These are phyloP conservation scores for Cercospora sp. DNA, from an alignment of 2,329 filamentous ascomycete species.

Conservation along the genomic window DNA sequence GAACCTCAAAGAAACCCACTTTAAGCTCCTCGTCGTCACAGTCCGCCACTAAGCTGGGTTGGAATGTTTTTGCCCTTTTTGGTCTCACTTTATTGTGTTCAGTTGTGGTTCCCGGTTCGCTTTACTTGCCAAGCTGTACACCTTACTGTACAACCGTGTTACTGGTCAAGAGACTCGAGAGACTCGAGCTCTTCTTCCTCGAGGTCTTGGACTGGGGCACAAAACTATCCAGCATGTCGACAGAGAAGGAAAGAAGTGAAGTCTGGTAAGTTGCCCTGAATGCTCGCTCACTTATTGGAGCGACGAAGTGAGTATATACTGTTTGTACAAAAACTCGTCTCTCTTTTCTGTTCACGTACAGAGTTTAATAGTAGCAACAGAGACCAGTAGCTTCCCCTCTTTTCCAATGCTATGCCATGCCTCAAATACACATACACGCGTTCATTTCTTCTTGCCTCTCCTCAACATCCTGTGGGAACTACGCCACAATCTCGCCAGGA, in stretches of 20 bases:
- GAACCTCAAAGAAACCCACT: background rate
- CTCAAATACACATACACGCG: background rate
- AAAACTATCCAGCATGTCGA: too few relatives aligned
- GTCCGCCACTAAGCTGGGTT: background rate
- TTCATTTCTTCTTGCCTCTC: background rate
- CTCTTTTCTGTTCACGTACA: background rate
- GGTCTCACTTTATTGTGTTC: background rate
- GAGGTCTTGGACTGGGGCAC: too few relatives aligned
- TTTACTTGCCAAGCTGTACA: too few relatives aligned
- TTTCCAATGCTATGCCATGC: constrained; percentile 2
- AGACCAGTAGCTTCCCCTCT: too few relatives aligned
- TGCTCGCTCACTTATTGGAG: background rate
- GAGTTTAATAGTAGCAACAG: background rate
- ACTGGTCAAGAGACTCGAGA: background rate
- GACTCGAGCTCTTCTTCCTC: too few relatives aligned
- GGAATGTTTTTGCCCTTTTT: background rate
- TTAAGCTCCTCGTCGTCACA: constrained; percentile 1
- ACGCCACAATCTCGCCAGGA: constrained; percentile 55
- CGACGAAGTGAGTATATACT: background rate
- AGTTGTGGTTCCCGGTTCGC: background rate
- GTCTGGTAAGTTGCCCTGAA: too few relatives aligned
- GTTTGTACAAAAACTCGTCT: background rate
- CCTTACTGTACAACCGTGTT: too few relatives aligned
- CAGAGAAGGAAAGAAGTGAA: too few relatives aligned
- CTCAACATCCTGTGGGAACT: background rate